These are phyloP conservation scores for Trichoderma polysporum DNA, from an alignment of 2,329 filamentous ascomycete genomes.

Conservation along the genomic window DNA sequence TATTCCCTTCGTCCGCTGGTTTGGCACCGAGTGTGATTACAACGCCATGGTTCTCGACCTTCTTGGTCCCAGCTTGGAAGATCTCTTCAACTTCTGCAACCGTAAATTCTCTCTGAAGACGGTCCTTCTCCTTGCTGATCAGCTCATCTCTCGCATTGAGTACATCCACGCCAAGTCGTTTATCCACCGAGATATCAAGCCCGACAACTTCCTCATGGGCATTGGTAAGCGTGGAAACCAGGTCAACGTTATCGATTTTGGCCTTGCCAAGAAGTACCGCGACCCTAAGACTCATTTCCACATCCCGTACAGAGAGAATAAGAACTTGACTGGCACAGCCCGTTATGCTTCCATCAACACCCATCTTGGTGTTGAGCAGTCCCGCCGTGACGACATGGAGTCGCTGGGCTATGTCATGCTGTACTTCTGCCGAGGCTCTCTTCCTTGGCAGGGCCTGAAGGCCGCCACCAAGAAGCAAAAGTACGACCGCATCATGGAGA, in stretches of 20 bases:
- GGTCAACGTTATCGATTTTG: slow-evolving; percentile 99
- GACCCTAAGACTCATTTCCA: slow-evolving; percentile 99
- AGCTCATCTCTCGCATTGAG: slow-evolving; percentile 98
- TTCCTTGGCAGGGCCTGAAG: slow-evolving; percentile 98
- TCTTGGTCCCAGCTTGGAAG: slow-evolving; percentile 91
- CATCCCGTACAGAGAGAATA: slow-evolving; percentile 99
- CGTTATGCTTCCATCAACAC: slow-evolving; percentile 99
- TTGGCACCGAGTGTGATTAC: slow-evolving; percentile 99
- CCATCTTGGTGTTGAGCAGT: slow-evolving; percentile 97
- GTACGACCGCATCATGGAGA: slow-evolving; percentile 99
- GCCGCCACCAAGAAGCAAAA: slow-evolving; percentile 99
- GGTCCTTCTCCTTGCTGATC: slow-evolving; percentile 90
- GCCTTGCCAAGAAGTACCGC: slow-evolving; percentile 98
- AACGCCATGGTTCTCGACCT: slow-evolving; percentile 99
- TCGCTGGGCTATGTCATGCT: slow-evolving; percentile 99
- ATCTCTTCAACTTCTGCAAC: slow-evolving; percentile 99
- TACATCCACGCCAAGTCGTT: slow-evolving; percentile 99
- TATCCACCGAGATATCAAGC: slow-evolving; percentile 99
- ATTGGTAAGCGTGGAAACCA: slow-evolving; percentile 99
- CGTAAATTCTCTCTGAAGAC: slow-evolving; percentile 99
- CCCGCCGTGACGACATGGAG: slow-evolving; percentile 98
- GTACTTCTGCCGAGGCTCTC: slow-evolving; percentile 98
- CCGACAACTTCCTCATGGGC: slow-evolving; percentile 99
- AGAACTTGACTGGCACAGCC: slow-evolving; percentile 98
- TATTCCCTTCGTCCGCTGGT: slow-evolving; percentile 99